phyloP scores from a whole-genome alignment of 2,329 filamentous ascomycete species.

The Sordariomycetes sp. region DNA sequence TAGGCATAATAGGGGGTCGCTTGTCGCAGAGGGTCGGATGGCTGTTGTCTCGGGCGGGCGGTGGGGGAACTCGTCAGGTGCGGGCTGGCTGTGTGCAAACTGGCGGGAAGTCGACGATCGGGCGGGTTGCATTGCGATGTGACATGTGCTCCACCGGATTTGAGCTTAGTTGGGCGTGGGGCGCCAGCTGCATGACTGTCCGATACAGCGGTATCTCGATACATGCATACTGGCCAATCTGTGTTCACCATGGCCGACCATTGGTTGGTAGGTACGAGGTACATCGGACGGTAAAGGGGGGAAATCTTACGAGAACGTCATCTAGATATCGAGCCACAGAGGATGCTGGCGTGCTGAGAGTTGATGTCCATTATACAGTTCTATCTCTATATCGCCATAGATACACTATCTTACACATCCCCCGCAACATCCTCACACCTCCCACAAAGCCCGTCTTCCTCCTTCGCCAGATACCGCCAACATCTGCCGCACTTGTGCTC shows the following conservation, averaged over 20 bases:
- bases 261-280: too few relatives aligned
- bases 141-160: not conserved
- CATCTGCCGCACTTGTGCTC: conserved; percentile 72
- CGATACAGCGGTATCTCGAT: not conserved
- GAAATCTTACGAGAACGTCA: too few relatives aligned
- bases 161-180: not conserved
- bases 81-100: not conserved
- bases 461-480: conserved; percentile 74
- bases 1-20: not conserved
- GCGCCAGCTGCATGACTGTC: not conserved
- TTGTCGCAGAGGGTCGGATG: not conserved
- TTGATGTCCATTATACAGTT: not conserved
- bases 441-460: conserved; percentile 55
- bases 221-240: not conserved
- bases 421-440: conserved; percentile 60
- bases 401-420: not conserved
- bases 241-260: too few relatives aligned
- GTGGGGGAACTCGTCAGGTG: not conserved
- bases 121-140: not conserved
- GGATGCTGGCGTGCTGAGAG: not conserved
- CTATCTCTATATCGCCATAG: not conserved
- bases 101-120: not conserved
- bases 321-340: not conserved
- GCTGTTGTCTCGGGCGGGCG: not conserved
- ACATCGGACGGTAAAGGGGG: not conserved